Conservation (phyloP, 2,329 filamentous ascomycete genomes). For the Blastomyces gilchristii region DNA sequence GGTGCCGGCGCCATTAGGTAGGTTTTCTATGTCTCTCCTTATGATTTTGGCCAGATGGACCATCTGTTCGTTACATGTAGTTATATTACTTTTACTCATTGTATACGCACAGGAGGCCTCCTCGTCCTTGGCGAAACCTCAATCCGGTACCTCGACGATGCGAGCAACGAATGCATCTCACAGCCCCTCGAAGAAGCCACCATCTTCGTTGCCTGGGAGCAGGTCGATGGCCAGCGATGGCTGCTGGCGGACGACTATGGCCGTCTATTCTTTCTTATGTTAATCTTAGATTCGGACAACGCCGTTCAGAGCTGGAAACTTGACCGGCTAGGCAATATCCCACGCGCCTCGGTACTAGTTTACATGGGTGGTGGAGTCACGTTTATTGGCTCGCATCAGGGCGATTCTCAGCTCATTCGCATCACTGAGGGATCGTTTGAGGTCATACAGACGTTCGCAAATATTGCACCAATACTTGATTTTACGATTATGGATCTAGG, state of each 20-base stretch:
- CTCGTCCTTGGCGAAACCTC: conserved; percentile 70
- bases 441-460: conserved; percentile 64
- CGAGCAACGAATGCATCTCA: conserved; percentile 56
- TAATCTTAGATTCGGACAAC: conserved; percentile 54
- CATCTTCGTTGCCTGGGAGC: conserved; percentile 86
- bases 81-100: conserved; percentile 43
- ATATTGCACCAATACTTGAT: conserved; percentile 85
- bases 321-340: conserved; percentile 55
- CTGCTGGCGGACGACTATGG: conserved; percentile 91
- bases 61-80: conserved; percentile 19
- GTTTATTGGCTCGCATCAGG: conserved; percentile 86
- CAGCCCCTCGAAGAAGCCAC: conserved; percentile 60
- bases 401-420: conserved; percentile 74
- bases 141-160: conserved; percentile 74
- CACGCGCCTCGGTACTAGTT: conserved; percentile 66
- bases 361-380: conserved; percentile 59
- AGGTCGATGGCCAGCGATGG: conserved; percentile 70
- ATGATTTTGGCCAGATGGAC: neutral
- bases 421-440: conserved; percentile 53
- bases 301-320: conserved; percentile 65
- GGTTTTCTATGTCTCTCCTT: conserved; percentile 14
- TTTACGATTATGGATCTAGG: conserved; percentile 96
- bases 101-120: conserved; percentile 48
- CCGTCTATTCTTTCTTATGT: conserved; percentile 69
- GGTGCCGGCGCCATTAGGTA: conserved; percentile 46